Conservation (phyloP, 2,329 filamentous ascomycete species). For the Zarea fungicola region DNA sequence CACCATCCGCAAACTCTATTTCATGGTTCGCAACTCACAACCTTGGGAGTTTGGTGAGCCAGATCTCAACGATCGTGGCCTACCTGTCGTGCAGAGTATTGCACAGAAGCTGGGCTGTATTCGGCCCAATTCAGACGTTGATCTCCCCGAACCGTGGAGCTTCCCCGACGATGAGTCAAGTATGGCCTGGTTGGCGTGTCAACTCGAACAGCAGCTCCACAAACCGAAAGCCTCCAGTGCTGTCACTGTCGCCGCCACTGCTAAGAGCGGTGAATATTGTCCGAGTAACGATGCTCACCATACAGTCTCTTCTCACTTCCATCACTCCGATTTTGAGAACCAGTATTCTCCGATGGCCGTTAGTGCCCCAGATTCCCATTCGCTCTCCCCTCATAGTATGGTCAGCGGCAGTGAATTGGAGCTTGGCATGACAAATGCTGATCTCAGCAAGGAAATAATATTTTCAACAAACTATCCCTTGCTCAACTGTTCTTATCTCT, state of each 20-base stretch:
- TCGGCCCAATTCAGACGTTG: slow-evolving; percentile 55
- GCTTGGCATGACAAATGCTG: slow-evolving; percentile 28
- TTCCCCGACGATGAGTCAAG: slow-evolving; percentile 59
- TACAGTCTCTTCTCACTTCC: slow-evolving; percentile 49
- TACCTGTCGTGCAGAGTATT: slow-evolving; percentile 61
- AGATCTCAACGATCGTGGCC: slow-evolving; percentile 56
- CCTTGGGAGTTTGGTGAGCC: slow-evolving; percentile 59
- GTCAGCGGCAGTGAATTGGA: slow-evolving; percentile 33
- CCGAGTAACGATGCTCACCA: slow-evolving; percentile 38
- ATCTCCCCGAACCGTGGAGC: slow-evolving; percentile 51
- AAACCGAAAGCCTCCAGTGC: slow-evolving; percentile 26
- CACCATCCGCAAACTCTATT: slow-evolving; percentile 61
- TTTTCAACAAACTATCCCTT: slow-evolving; percentile 32
- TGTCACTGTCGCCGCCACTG: background rate
- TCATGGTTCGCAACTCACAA: slow-evolving; percentile 55
- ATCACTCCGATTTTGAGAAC: slow-evolving; percentile 51
- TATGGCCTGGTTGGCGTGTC: slow-evolving; percentile 49
- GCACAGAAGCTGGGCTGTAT: slow-evolving; percentile 60
- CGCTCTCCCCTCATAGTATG: slow-evolving; percentile 51
- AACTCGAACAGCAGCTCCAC: slow-evolving; percentile 45
- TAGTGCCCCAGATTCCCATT: slow-evolving; percentile 37
- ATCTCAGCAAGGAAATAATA: slow-evolving; percentile 29
- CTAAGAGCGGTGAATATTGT: slow-evolving; percentile 28
- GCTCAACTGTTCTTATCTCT: slow-evolving; percentile 24
- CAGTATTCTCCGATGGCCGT: slow-evolving; percentile 48